Base-by-base conservation (phyloP, 1,139 yeast species). In the Diutina siamensis region DNA sequence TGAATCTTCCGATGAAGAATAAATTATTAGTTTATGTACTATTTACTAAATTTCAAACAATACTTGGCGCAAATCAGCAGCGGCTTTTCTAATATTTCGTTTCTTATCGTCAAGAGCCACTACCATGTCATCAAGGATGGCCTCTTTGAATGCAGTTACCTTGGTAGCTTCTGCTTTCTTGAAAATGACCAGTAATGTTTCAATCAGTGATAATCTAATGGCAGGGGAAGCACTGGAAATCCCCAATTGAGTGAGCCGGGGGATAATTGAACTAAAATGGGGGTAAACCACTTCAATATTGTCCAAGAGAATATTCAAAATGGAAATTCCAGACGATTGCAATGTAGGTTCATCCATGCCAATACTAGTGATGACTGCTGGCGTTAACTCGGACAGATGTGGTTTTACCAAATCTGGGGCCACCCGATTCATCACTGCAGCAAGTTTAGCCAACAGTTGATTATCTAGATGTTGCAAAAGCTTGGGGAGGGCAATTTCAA, bases 1-100 rank as follows among this genome's bases (percentile, higher is more conserved):
- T 53, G 60, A 66, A 18, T 38, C 42, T n/a, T 38, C 42, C 36
- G 71, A 73, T 48, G 78, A 73, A 47, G 62, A 67, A 9, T 74
- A 68, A 31, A 4, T 31, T 7, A 31, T 31, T 31, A 31, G 5
- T 35, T 20, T 22, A 22, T 35, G 18, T 20, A 18, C 9, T 13
- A 18, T 10, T 21, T 9, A 18, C 17, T 22, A 38, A 17, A 74
- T 54, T 53, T 83, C 94, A 59, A 65, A 84, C 52, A 77, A 80
- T 2, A 72, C 66, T 58, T 92, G 97, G 56, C 96, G 76, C 46
- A 92, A 78, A 53, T 83, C 86, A 47, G 83, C 80, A 8, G 89
- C 83, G 46, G 77, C 72, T 57, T 78, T 81, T 55, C 98, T 74
- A 2, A 92, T 86, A 4, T 61, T 64, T 59, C 98, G 74, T 57